phyloP scores from a whole-genome alignment of 352 stramenopile species.

The Achlya hypogyna region DNA sequence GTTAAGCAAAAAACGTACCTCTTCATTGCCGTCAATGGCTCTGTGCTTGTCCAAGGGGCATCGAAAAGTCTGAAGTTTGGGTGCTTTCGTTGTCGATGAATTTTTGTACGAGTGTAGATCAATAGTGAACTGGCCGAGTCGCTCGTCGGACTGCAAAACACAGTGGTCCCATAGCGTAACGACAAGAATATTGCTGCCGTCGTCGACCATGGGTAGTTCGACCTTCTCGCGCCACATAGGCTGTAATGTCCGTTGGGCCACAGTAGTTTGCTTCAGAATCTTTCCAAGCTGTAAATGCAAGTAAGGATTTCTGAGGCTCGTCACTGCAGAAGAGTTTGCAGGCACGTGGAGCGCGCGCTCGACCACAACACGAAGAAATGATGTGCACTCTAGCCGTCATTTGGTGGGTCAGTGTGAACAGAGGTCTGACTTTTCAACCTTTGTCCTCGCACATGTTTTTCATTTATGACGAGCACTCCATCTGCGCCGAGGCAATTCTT shows the following conservation, averaged over 20 bases:
- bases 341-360: too few relatives aligned
- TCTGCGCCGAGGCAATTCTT: too few relatives aligned
- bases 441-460: too few relatives aligned
- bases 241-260: neutral
- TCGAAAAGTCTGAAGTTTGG: too few relatives aligned
- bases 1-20: too few relatives aligned
- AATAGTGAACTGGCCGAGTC: neutral
- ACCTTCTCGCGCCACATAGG: slow-evolving; percentile 5
- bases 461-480: too few relatives aligned
- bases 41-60: too few relatives aligned
- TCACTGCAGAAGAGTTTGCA: neutral
- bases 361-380: too few relatives aligned
- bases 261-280: neutral
- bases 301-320: neutral
- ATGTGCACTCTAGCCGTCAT: too few relatives aligned
- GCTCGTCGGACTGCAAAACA: neutral
- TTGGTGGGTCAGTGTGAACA: too few relatives aligned
- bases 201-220: neutral
- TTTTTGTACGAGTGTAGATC: neutral
- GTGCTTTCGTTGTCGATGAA: neutral
- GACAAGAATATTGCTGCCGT: neutral
- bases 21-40: too few relatives aligned
- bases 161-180: neutral
- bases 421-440: too few relatives aligned
- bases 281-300: slow-evolving; percentile 1